Percentiles rank a stretch among this genome's conserved stretches.
Evolutionary conservation across 2,329 filamentous ascomycete species (phyloP).

Genomic region (Pseudogymnoascus sp.): DNA sequence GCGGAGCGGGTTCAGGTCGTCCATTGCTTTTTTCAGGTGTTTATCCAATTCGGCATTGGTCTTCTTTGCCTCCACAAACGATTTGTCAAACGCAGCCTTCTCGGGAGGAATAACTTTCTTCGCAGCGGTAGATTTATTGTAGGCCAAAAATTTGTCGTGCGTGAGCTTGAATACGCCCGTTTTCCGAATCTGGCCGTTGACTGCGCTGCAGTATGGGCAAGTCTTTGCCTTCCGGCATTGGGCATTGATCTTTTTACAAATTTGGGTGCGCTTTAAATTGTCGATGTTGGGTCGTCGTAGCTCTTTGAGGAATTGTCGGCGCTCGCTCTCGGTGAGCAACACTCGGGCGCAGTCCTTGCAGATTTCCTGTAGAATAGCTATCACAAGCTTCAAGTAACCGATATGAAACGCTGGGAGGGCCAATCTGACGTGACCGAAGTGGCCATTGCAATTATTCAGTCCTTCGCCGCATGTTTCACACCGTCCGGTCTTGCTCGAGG

Average conservation of each 20-base stretch:
- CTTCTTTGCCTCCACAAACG: constrained; percentile 71
- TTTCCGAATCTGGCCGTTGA: constrained; percentile 91
- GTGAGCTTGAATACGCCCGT: constrained; percentile 85
- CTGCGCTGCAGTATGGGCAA: constrained; percentile 70
- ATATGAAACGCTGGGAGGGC: constrained; percentile 92
- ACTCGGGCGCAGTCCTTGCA: constrained; percentile 91
- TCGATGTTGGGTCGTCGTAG: constrained; percentile 76
- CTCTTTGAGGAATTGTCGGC: constrained; percentile 68
- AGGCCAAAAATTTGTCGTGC: constrained; percentile 85
- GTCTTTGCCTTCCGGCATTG: constrained; percentile 79
- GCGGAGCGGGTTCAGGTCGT: constrained; percentile 83
- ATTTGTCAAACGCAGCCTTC: constrained; percentile 78
- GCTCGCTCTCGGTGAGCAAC: constrained; percentile 71
- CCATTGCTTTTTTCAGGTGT: constrained; percentile 83
- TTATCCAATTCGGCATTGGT: constrained; percentile 79
- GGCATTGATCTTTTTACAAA: constrained; percentile 81
- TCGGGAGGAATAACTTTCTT: constrained; percentile 76
- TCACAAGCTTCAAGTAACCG: constrained; percentile 89
- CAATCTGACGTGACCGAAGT: constrained; percentile 89
- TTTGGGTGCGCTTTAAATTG: constrained; percentile 72
- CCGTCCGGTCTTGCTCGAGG: constrained; percentile 69
- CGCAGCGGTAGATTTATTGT: constrained; percentile 77
- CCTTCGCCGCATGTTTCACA: constrained; percentile 80
- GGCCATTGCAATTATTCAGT: constrained; percentile 79
- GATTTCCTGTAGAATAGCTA: constrained; percentile 85